Evolutionary conservation across 805 yeast species (phyloP), one percentile per base, ranked within the genome.

Genomic region (Metschnikowia dekortorum): DNA sequence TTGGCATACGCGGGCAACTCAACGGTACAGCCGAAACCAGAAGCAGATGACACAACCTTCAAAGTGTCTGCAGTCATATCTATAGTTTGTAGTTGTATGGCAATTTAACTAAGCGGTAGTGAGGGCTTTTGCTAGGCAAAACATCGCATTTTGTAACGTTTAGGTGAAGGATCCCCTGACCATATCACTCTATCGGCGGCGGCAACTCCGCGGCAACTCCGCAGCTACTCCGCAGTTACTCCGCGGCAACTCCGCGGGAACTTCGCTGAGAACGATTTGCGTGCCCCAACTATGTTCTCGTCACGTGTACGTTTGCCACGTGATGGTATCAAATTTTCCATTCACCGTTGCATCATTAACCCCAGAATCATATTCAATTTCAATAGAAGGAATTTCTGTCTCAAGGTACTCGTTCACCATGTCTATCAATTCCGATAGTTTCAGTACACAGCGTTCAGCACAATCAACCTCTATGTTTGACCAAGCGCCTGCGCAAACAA

Each of bases 11-110:
- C 64, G 34, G 96, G 96, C 39, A 89, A 68, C 6, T 65, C 68
- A 43, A 89, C 71, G 11, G 70, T 68, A 48, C 94, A 92, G 39
- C 96, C 96, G 57, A 89, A 78, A 28, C 61, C 61, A 30, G 46
- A 44, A 8, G 46, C 39, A 3, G 59, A 48, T 11, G 58, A 55
- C 4, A 44, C 37, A 16, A 55, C 39, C 7, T 29, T 39, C 22
- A 54, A 44, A 41, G 53, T 46, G 2, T 53, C 40, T 28, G 32
- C 31, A n/a, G 50, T 39, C 52, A 46, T 52, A 14, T 14, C 31
- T 18, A 6, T 13, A 9, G 8, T 18, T 28, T 29, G 18, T 6
- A 4, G 16, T 10, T 22, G 11, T 37, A 6, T 8, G 11, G 26
- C 13, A 14, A 37, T 37, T n/a, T 9, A 37, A 8, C 11, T 18